Base-by-base conservation (phyloP, 345 rosid genomes). In the Mangifera indica region DNA sequence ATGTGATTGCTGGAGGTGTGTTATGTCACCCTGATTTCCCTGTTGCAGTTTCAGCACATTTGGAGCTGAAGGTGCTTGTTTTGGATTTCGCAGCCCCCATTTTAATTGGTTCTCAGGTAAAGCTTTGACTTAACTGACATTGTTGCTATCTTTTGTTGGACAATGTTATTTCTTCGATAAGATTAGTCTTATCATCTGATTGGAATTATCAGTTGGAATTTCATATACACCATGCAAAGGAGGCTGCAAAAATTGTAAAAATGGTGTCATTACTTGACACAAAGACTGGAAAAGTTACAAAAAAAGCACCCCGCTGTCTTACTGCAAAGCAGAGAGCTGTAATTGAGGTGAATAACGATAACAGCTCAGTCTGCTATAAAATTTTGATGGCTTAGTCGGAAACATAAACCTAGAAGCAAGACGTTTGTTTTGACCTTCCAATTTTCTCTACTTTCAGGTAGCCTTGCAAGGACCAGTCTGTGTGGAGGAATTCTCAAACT, bases 1-100 rank as follows among this genome's bases (percentile, higher is more conserved):
- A 78, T 73, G 90, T 87, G 54, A 85, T 89, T 78, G 84, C 98
- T 70, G 98, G 99, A 32, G 99, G 89, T 66, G 97, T 89, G 12
- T 76, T 93, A 60, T 93, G 98, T 73, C 99, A 96, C 81, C 97
- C 97, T 14, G 95, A 87, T 81, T 93, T 78, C 67, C 97, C 96
- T 4, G 89, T 91, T 73, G 71, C 93, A 21, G 79, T 86, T 66
- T 86, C 96, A 56, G 77, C 80, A 59, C 95, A 73, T 82, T 74
- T 93, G 81, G 99, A 91, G 80, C 75, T 96, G 75, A 88, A 78
- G 80, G 88, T 93, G 74, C 84, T 91, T 0, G 77, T 88, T 63
- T 81, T 96, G 77, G 98, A 93, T 76, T 84, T 84, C 49, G 84
- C 93, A 44, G 74, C 81, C 46, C 98, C 97, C 14, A 87, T 96